These are phyloP conservation scores for Boehmeria nivea DNA, from an alignment of 306 rosid genomes.

Conservation along the genomic window DNA sequence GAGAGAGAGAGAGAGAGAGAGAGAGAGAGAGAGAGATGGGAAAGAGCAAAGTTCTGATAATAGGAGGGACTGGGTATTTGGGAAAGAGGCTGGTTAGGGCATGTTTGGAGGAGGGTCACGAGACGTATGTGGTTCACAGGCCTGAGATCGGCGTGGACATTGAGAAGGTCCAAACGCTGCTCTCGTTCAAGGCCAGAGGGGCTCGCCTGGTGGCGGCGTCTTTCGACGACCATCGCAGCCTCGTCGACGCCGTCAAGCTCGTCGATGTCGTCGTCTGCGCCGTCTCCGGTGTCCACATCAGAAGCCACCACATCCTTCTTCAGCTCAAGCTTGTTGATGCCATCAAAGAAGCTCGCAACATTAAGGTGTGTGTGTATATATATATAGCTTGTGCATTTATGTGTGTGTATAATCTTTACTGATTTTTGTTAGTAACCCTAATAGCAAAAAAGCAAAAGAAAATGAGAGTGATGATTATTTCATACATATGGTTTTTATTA, in stretches of 20 bases:
- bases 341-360: slow-evolving; percentile 60
- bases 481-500: too few species aligned
- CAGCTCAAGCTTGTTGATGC: slow-evolving; percentile 72
- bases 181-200: slow-evolving; percentile 56
- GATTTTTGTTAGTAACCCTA: too few species aligned
- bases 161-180: slow-evolving; percentile 57
- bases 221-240: slow-evolving; percentile 40
- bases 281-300: slow-evolving; percentile 63
- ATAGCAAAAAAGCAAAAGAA: too few species aligned
- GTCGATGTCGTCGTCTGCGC: slow-evolving; percentile 69
- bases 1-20: slow-evolving; percentile 11
- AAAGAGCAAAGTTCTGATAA: slow-evolving; percentile 50
- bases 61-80: slow-evolving; percentile 80
- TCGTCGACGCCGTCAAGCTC: slow-evolving; percentile 50
- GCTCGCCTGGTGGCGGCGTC: slow-evolving; percentile 51
- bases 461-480: too few species aligned
- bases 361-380: too few species aligned
- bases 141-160: slow-evolving; percentile 66
- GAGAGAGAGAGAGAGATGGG: slow-evolving; percentile 15
- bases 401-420: too few species aligned
- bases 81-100: slow-evolving; percentile 75
- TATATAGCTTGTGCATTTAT: too few species aligned
- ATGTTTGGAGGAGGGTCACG: slow-evolving; percentile 47
- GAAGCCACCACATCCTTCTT: slow-evolving; percentile 58
- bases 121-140: slow-evolving; percentile 52